phyloP scores from a whole-genome alignment of 1,284 basidiomycete genomes.

The Microbotryum violaceum region DNA sequence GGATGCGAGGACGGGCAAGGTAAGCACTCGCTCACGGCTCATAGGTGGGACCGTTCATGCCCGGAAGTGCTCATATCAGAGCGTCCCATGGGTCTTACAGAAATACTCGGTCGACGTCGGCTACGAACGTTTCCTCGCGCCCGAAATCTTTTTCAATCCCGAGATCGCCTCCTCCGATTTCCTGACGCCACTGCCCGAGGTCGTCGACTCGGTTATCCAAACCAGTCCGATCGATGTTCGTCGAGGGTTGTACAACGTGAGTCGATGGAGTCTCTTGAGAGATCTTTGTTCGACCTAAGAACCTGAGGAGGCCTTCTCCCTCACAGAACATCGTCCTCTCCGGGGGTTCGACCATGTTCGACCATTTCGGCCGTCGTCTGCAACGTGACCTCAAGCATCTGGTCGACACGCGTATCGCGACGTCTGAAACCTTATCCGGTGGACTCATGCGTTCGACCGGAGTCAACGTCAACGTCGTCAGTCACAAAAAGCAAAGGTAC shows the following conservation, averaged over 20 bases:
- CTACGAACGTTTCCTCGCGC: conserved; percentile 97
- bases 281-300: not conserved
- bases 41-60: no score
- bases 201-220: conserved; percentile 95
- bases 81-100: conserved; percentile 41
- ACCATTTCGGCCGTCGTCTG: conserved; percentile 90
- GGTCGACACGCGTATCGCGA: conserved; percentile 82
- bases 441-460: conserved; percentile 75
- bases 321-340: conserved; percentile 81
- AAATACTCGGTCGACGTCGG: conserved; percentile 90
- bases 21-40: conserved; percentile 36
- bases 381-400: conserved; percentile 92
- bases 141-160: conserved; percentile 99
- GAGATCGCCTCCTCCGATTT: conserved; percentile 98
- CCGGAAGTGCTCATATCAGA: no score
- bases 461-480: conserved; percentile 94
- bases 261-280: conserved; percentile 9
- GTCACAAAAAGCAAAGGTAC: conserved; percentile 94
- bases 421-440: conserved; percentile 66
- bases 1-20: conserved; percentile 83
- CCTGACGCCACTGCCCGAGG: conserved; percentile 89
- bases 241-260: conserved; percentile 84
- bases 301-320: not conserved
- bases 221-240: conserved; percentile 92
- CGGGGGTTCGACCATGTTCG: conserved; percentile 96